These are phyloP conservation scores for Cynanchum wilfordii DNA, from an alignment of 257 asterid species.

Conservation along the genomic window DNA sequence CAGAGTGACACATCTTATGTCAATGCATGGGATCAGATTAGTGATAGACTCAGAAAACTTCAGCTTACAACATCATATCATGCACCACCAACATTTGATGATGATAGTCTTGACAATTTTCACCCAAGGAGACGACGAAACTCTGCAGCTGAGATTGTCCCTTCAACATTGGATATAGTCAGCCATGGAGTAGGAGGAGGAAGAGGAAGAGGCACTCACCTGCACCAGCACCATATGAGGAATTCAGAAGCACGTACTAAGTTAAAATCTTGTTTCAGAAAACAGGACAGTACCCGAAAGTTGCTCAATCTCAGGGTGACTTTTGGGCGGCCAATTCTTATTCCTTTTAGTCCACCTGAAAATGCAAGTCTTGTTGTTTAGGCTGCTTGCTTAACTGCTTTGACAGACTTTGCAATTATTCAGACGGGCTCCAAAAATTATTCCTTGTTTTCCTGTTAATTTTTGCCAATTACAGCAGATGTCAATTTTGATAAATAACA, in stretches of 20 bases:
- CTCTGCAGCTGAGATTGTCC: not conserved
- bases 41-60: not conserved
- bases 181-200: not conserved
- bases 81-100: conserved; percentile 1
- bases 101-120: conserved; percentile 1
- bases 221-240: not conserved
- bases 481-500: not conserved
- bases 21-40: conserved; percentile 3
- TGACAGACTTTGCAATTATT: not conserved
- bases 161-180: not conserved
- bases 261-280: conserved; percentile 22
- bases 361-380: not conserved
- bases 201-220: too few relatives aligned
- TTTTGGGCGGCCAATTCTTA: conserved; percentile 12
- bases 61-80: not conserved
- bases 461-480: not conserved
- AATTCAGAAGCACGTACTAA: not conserved
- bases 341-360: conserved; percentile 8
- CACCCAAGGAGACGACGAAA: not conserved
- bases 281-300: conserved; percentile 19
- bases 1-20: conserved; percentile 3
- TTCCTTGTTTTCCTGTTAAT: not conserved
- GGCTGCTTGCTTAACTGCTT: not conserved
- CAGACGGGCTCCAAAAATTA: not conserved
- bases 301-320: conserved; percentile 23